Percentiles rank a stretch among this genome's conserved stretches.
These are phyloP conservation scores for Solanum acaule DNA, from an alignment of 257 asterid species.

Conservation along the genomic window DNA sequence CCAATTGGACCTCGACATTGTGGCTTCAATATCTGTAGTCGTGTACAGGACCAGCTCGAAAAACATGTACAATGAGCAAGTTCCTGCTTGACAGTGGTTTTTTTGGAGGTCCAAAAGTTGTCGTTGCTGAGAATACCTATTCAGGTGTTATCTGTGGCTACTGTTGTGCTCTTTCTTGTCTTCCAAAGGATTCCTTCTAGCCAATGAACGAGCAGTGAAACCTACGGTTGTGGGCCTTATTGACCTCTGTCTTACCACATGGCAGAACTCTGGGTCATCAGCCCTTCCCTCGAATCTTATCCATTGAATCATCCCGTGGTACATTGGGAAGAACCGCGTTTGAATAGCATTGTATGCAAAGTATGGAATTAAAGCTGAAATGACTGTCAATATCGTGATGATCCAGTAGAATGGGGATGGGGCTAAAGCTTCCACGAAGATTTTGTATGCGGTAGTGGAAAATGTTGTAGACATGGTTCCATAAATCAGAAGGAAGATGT, in stretches of 20 bases:
- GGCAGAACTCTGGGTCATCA: constrained; percentile 63
- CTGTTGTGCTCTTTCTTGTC: background rate
- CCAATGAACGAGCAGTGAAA: constrained; percentile 84
- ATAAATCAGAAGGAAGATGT: constrained; percentile 59
- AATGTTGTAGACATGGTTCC: constrained; percentile 43
- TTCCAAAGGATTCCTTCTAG: constrained; percentile 50
- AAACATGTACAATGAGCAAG: constrained; percentile 1
- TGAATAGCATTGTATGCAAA: constrained; percentile 31
- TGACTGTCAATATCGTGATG: constrained; percentile 34
- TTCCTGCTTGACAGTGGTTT: background rate
- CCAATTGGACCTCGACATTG: background rate
- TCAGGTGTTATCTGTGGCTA: constrained; percentile 11
- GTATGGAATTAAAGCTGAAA: constrained; percentile 46
- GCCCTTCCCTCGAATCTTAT: constrained; percentile 55
- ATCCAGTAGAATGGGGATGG: constrained; percentile 58
- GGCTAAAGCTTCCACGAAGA: constrained; percentile 71
- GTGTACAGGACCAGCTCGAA: background rate
- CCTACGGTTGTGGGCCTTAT: constrained; percentile 71
- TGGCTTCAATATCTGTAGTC: background rate
- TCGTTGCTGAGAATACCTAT: background rate
- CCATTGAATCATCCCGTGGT: constrained; percentile 93
- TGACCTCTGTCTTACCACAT: constrained; percentile 70
- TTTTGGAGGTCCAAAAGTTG: background rate
- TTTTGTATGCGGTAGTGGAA: constrained; percentile 57
- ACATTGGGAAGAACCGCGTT: constrained; percentile 42